Evolutionary conservation across 2,329 filamentous ascomycete species (phyloP).

Genomic region (Paraphaeosphaeria sporulosa): DNA sequence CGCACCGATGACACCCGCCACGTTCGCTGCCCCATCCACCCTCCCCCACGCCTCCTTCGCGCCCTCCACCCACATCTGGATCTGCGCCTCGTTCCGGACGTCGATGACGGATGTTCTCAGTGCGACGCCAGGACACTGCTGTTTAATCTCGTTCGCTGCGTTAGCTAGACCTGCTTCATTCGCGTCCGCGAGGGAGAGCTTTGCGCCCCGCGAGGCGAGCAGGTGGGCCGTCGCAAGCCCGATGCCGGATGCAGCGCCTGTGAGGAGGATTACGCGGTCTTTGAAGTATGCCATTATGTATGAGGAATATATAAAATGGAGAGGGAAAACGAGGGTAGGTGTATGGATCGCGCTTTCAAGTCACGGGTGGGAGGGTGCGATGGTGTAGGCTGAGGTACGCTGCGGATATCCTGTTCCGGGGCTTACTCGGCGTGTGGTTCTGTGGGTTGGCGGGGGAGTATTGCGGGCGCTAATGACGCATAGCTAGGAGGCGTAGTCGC

Average conservation of each 20-base stretch:
- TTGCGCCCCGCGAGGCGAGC: conserved; percentile 17
- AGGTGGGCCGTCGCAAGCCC: conserved; percentile 17
- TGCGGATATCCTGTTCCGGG: conserved; percentile 10
- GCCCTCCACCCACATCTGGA: conserved; percentile 58
- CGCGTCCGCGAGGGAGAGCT: conserved; percentile 20
- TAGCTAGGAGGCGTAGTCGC: too few relatives aligned
- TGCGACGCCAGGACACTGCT: conserved; percentile 37
- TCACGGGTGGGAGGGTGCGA: too few relatives aligned
- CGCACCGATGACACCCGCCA: conserved; percentile 54
- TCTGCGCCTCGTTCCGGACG: conserved; percentile 54
- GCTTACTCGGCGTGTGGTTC: background rate
- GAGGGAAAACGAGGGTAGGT: background rate
- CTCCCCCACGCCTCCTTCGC: conserved; percentile 48
- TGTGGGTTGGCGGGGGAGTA: background rate
- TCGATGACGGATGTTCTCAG: conserved; percentile 47
- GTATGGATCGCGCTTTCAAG: background rate
- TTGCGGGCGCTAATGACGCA: background rate
- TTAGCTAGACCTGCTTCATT: conserved; percentile 36
- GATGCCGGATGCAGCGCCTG: conserved; percentile 16
- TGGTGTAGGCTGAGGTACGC: background rate
- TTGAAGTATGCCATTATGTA: background rate
- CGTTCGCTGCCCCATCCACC: conserved; percentile 64
- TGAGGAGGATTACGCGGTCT: conserved; percentile 20
- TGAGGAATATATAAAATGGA: background rate
- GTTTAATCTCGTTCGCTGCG: conserved; percentile 24